Evolutionary conservation across 2,329 filamentous ascomycete species (phyloP).

Genomic region (Hypomyces rosellus): DNA sequence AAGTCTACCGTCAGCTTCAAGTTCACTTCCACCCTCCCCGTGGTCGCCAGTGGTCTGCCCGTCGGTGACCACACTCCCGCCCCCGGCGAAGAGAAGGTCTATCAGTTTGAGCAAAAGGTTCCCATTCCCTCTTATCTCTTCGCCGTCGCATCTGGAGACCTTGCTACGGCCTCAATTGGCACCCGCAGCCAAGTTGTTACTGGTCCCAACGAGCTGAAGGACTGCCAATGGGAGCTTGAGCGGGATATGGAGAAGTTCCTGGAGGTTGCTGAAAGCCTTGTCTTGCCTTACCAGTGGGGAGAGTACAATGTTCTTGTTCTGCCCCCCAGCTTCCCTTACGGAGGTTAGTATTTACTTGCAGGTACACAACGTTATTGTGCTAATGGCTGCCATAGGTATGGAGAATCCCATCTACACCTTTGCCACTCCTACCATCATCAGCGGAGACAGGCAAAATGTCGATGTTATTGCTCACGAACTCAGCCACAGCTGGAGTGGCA

Average conservation of each 20-base stretch:
- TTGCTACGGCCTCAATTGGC: slow-evolving; percentile 79
- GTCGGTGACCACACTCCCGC: slow-evolving; percentile 39
- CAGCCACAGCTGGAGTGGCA: slow-evolving; percentile 78
- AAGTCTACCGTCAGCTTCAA: slow-evolving; percentile 93
- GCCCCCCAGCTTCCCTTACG: slow-evolving; percentile 85
- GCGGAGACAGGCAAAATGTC: slow-evolving; percentile 82
- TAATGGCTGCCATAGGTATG: slow-evolving; percentile 49
- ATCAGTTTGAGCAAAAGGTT: slow-evolving; percentile 82
- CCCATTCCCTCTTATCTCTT: slow-evolving; percentile 94
- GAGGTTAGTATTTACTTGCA: slow-evolving; percentile 44
- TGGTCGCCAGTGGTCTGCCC: slow-evolving; percentile 81
- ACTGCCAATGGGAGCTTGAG: slow-evolving; percentile 86
- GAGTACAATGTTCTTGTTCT: slow-evolving; percentile 91
- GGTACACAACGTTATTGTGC: background rate
- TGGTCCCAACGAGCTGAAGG: slow-evolving; percentile 78
- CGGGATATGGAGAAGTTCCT: slow-evolving; percentile 89
- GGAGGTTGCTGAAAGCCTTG: slow-evolving; percentile 70
- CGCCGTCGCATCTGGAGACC: slow-evolving; percentile 81
- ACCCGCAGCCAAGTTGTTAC: slow-evolving; percentile 79
- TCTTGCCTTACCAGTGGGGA: slow-evolving; percentile 90
- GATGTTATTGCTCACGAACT: slow-evolving; percentile 92
- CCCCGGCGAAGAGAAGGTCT: slow-evolving; percentile 53
- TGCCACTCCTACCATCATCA: slow-evolving; percentile 90
- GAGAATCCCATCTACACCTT: slow-evolving; percentile 95
- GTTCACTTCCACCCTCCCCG: slow-evolving; percentile 77